Conservation (phyloP, 371 early-diverging fungal species). For the Batkoa obscura region DNA sequence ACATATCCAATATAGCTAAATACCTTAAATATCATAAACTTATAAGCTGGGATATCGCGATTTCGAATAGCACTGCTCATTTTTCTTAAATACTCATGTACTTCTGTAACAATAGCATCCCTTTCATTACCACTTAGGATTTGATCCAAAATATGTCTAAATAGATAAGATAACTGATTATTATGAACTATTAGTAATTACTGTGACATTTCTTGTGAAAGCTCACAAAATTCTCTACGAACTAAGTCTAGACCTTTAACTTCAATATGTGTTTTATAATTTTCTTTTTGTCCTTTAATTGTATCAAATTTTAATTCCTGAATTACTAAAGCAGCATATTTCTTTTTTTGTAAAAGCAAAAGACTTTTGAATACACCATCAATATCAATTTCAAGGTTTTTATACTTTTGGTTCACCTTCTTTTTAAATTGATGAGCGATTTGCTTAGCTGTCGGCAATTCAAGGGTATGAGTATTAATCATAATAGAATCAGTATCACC, state of each 20-base stretch:
- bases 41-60: slow-evolving; percentile 26
- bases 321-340: slow-evolving; percentile 87
- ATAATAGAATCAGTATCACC: slow-evolving; percentile 99
- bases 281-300: slow-evolving; percentile 14
- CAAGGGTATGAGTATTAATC: slow-evolving; percentile 84
- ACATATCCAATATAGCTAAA: not conserved
- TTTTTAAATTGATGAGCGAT: slow-evolving; percentile 65
- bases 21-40: not conserved
- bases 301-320: slow-evolving; percentile 17
- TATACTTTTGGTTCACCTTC: slow-evolving; percentile 83
- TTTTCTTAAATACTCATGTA: slow-evolving; percentile 49
- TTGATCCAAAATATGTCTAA: slow-evolving; percentile 35
- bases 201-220: slow-evolving; percentile 69
- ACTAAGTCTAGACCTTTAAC: slow-evolving; percentile 97
- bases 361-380: slow-evolving; percentile 92
- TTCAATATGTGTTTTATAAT: slow-evolving; percentile 33
- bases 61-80: slow-evolving; percentile 55
- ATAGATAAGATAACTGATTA: too few species aligned
- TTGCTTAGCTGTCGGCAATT: slow-evolving; percentile 55
- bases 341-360: slow-evolving; percentile 98
- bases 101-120: slow-evolving; percentile 52
- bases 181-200: slow-evolving; percentile 8
- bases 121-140: slow-evolving; percentile 48
- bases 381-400: slow-evolving; percentile 89
- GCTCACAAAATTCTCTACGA: slow-evolving; percentile 95